A percentile compares a stretch with the other conserved stretches of the same genome.
Conservation (phyloP, 2,329 filamentous ascomycete species). For the Trichoderma atrobrunneum region DNA sequence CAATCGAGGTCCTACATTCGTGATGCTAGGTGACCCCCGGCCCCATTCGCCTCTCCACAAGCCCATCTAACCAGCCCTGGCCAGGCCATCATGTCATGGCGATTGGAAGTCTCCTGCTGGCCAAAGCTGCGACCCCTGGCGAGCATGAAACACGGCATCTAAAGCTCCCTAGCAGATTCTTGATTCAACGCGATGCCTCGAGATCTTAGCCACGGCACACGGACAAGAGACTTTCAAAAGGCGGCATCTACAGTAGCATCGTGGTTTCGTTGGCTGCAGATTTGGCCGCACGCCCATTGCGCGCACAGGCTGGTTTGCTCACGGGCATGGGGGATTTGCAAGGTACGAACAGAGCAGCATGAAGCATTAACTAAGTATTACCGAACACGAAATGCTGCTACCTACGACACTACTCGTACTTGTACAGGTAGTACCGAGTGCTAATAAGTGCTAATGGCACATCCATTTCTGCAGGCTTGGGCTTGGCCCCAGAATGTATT, state of each 20-base stretch:
- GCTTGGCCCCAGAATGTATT: not conserved
- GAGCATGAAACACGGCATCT: slow-evolving; percentile 15
- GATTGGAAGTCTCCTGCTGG: slow-evolving; percentile 2
- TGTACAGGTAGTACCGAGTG: not conserved
- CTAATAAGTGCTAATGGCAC: not conserved
- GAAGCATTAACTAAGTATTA: not conserved
- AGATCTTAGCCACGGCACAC: not conserved
- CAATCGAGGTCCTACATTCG: slow-evolving; percentile 13
- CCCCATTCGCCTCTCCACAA: slow-evolving; percentile 13
- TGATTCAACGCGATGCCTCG: not conserved
- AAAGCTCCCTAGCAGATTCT: not conserved
- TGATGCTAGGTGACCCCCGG: slow-evolving; percentile 15
- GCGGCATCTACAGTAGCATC: not conserved
- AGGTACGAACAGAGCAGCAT: not conserved
- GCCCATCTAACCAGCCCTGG: slow-evolving; percentile 10
- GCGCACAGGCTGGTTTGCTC: not conserved
- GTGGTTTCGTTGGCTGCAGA: not conserved
- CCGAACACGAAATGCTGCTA: not conserved
- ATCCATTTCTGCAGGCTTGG: not conserved
- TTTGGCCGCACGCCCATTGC: not conserved
- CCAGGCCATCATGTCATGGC: slow-evolving; percentile 11
- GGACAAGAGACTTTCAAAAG: not conserved
- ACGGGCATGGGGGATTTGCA: not conserved
- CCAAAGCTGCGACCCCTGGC: not conserved
- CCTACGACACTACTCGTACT: not conserved